These are phyloP conservation scores for Tetrapisispora namnaoensis DNA, from an alignment of 805 yeast genomes.

Conservation along the genomic window DNA sequence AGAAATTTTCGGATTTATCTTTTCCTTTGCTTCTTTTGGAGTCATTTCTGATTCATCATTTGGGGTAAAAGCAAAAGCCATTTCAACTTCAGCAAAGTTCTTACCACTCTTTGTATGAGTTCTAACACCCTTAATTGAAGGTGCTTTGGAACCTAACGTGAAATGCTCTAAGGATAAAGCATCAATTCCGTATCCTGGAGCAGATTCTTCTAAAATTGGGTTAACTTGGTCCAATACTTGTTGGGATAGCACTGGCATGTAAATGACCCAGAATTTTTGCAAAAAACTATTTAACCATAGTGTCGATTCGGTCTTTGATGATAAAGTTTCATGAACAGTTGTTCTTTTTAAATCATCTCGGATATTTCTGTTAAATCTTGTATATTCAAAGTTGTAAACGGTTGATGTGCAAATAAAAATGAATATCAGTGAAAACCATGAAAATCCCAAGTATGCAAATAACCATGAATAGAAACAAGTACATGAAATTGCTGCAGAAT, in stretches of 20 bases:
- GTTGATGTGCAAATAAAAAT: conserved; percentile 54
- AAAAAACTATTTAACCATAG: conserved; percentile 72
- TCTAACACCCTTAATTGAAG: conserved; percentile 59
- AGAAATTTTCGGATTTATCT: conserved; percentile 71
- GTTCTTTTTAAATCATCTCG: conserved; percentile 68
- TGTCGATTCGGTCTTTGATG: conserved; percentile 59
- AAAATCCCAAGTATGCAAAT: conserved; percentile 52
- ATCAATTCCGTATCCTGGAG: conserved; percentile 78
- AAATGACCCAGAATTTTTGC: conserved; percentile 78
- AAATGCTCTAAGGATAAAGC: conserved; percentile 64
- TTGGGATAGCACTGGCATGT: conserved; percentile 77
- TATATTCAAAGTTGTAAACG: conserved; percentile 60
- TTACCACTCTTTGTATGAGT: conserved; percentile 63
- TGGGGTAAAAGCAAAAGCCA: conserved; percentile 75
- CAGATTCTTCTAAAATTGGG: conserved; percentile 54
- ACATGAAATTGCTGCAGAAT: conserved; percentile 52
- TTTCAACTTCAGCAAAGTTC: conserved; percentile 69
- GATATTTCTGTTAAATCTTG: conserved; percentile 64
- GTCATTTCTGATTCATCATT: conserved; percentile 81
- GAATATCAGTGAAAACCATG: conserved; percentile 51
- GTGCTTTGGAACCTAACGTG: conserved; percentile 74
- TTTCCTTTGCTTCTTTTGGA: conserved; percentile 56
- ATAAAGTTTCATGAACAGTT: conserved; percentile 53
- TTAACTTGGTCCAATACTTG: conserved; percentile 65
- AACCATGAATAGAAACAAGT: conserved; percentile 67